Evolutionary conservation across 768 basidiomycete species (phyloP), one percentile per base, ranked within the genome.

Genomic region (Amanita muscaria): DNA sequence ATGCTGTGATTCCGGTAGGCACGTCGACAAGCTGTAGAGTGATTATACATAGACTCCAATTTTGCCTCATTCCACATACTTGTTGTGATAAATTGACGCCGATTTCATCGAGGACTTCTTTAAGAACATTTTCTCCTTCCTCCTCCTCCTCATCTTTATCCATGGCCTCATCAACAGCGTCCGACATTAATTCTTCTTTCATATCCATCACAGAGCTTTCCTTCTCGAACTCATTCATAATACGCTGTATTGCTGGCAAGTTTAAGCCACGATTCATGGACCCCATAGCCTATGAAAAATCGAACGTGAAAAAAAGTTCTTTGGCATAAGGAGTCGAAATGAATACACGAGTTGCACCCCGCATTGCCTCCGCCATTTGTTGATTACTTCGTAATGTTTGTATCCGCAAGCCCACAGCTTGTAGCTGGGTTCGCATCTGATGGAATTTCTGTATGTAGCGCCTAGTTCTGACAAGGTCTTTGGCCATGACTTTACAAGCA

Each of bases 141-240:
- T 97, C 96, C 54, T 97, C 96, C 63, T 98, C 94, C 56, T 93
- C 93, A 65, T 91, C 92, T 24, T 86, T 83, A 51, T 93, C 89
- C 85, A 97, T 94, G 39, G 86, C 93, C 55, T 97, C 94, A 64
- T 98, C 96, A 12, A 98, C 87, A 11, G 91, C 86, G 49, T 98
- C 96, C 16, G 88, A 89, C 96, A 97, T 99, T 88, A 98, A 97
- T 62, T 96, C 94, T 65, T 97, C 96, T 63, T 97, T 99, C 96
- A 99, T 98, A 65, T 99, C 96, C 96, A 99, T 99, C 66, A 83
- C 90, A 4, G 90, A 80, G 54, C 86, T 94, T 66, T 99, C 96
- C 57, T 80, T 85, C 69, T 99, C 96, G 56, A 99, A 99, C 36
- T 99, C 94, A 55, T 82, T 89, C 88, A 99, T 93, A 59, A 98